Evolutionary conservation across 2,329 filamentous ascomycete genomes (phyloP).

Genomic region (Colletotrichum karsti): DNA sequence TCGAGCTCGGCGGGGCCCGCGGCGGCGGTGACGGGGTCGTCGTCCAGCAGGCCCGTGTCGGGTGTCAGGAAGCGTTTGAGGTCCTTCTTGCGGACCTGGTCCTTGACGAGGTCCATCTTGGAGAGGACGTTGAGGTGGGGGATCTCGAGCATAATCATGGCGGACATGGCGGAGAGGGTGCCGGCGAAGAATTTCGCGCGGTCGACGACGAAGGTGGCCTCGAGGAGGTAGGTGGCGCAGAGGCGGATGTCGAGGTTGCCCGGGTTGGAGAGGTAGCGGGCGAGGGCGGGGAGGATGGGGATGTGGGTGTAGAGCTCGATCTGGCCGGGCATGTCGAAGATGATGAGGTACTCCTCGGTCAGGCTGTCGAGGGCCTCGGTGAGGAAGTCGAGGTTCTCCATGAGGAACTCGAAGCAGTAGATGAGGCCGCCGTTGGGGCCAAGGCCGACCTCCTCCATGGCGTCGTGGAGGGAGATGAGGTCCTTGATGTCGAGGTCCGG

Average conservation of each 20-base stretch:
- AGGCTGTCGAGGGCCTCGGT: constrained; percentile 84
- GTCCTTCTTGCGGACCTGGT: constrained; percentile 86
- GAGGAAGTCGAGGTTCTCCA: constrained; percentile 93
- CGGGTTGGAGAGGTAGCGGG: constrained; percentile 80
- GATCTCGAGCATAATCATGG: constrained; percentile 98
- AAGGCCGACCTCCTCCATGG: constrained; percentile 93
- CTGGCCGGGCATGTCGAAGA: constrained; percentile 98
- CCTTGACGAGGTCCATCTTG: constrained; percentile 97
- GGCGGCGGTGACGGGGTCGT: constrained; percentile 62
- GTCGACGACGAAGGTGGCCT: constrained; percentile 95
- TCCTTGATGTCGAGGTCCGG: constrained; percentile 97
- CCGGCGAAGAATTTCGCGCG: constrained; percentile 97
- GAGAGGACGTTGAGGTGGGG: constrained; percentile 96
- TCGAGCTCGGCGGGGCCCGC: constrained; percentile 51
- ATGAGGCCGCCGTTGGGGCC: constrained; percentile 94
- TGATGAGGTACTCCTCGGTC: constrained; percentile 95
- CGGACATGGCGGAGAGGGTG: constrained; percentile 95
- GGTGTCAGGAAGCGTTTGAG: constrained; percentile 91
- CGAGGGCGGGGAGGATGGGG: constrained; percentile 85
- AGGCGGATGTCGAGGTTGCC: constrained; percentile 89
- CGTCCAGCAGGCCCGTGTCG: constrained; percentile 82
- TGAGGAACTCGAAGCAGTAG: constrained; percentile 95
- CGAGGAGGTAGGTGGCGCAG: constrained; percentile 93
- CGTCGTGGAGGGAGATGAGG: constrained; percentile 91
- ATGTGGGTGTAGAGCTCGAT: constrained; percentile 99